Evolutionary conservation across 495 filamentous ascomycete genomes (phyloP), one percentile per base, ranked within the genome.

Genomic region (Astrocystis sublimbata): DNA sequence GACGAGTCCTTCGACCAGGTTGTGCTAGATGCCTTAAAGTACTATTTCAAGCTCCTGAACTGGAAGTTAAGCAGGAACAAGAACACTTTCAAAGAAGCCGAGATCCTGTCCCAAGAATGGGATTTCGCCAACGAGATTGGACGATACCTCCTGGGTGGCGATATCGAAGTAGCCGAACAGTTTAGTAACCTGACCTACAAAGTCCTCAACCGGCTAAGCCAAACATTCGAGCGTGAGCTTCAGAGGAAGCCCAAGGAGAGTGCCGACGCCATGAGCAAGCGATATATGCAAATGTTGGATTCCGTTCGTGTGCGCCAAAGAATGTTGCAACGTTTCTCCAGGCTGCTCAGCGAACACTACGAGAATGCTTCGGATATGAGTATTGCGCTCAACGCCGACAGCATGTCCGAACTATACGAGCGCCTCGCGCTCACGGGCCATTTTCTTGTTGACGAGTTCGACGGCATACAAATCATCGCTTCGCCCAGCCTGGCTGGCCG

Each of bases 31-130:
- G 93, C 93, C 1, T 81, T 98, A 65, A 96, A 92, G 70, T 98
- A 96, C 72, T 98, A 98, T 72, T 98, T 98, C 80, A 90, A 92
- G 66, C 89, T 98, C 78, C 79, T 98, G 53, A 96, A 96, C 67
- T 97, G 92, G 90, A 97, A 97, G 71, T 79, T 98, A 46, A 92
- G 92, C 70, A 91, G 92, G 45, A 98, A 97, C 77, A 97, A 96
- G 72, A 98, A 98, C 75, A 97, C 94, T 0, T 98, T 98, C 83
- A 98, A 98, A 71, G 94, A 98, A 69, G 94, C 94, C 12, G 94
- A 98, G 75, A 91, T 98, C 63, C 77, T 98, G 31, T 93, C 97
- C 70, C 93, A 97, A 66, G 94, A 98, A 73, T 98, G 94, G 93
- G 89, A 89, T 26, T 98, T 97, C 64, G 92, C 89, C 1, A 97